Percentiles rank a stretch among this genome's conserved stretches.
Evolutionary conservation across 345 rosid genomes (phyloP).

Genomic region (Heritiera fomes): DNA sequence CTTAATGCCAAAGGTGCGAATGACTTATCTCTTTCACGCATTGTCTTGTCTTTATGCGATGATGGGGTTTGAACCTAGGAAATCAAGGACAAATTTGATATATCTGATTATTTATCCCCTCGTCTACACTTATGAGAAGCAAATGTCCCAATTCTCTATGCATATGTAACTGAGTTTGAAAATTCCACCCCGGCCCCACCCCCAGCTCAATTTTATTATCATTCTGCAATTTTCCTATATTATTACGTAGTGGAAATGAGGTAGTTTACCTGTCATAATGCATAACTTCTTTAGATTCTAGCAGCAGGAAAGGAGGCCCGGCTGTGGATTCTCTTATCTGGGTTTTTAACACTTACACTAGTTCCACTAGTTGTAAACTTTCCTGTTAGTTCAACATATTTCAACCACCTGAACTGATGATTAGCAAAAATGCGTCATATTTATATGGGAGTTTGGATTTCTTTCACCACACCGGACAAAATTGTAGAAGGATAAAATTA

Average conservation of each 20-base stretch:
- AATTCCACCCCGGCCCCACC: neutral
- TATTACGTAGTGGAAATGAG: neutral
- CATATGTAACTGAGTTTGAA: slow-evolving; percentile 4
- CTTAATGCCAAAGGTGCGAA: slow-evolving; percentile 17
- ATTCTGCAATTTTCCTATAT: neutral
- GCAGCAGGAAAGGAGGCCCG: neutral
- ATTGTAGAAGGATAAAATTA: no score
- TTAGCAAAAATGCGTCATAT: neutral
- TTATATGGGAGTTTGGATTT: neutral
- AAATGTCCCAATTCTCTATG: neutral
- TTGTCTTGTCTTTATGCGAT: neutral
- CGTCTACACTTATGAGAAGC: neutral
- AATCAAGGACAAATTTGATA: neutral
- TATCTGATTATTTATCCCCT: neutral
- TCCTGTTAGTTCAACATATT: neutral
- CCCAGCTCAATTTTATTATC: neutral
- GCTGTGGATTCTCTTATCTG: neutral
- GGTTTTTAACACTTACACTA: neutral
- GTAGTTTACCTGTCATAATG: neutral
- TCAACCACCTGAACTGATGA: slow-evolving; percentile 5
- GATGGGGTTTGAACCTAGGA: slow-evolving; percentile 10
- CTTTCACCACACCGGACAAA: no score
- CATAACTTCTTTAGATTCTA: neutral
- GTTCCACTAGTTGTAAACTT: neutral
- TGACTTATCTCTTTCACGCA: neutral